These are phyloP conservation scores for Mortierella polycephala DNA, from an alignment of 371 early-diverging fungal genomes.

Conservation along the genomic window DNA sequence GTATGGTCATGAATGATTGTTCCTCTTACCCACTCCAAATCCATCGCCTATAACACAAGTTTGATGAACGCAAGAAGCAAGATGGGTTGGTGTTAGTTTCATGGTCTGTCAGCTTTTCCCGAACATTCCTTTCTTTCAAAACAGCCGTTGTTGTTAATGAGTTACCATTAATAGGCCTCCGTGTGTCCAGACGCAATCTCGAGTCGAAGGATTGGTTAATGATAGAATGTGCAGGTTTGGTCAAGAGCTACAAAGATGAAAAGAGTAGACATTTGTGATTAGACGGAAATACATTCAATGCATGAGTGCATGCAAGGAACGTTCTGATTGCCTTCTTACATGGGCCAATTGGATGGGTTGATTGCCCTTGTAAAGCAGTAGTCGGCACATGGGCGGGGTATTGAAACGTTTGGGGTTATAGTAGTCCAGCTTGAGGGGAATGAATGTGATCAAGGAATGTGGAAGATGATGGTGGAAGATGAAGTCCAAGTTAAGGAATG, in stretches of 20 bases:
- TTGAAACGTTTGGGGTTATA: conserved; percentile 28
- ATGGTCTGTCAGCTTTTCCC: too few relatives aligned
- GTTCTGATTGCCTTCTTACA: conserved; percentile 36
- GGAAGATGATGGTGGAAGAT: background rate
- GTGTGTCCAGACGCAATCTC: conserved; percentile 73
- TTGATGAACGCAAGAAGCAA: conserved; percentile 4
- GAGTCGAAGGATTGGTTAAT: conserved; percentile 88
- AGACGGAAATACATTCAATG: background rate
- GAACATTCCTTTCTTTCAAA: background rate
- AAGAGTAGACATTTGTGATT: background rate
- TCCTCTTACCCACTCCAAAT: conserved; percentile 79
- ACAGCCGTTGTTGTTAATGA: background rate
- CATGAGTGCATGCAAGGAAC: background rate
- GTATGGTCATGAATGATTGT: background rate
- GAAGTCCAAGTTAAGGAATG: too few relatives aligned
- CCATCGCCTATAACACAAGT: conserved; percentile 71
- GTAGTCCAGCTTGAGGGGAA: conserved; percentile 43
- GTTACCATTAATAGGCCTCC: conserved; percentile 81
- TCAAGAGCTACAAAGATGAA: conserved; percentile 37
- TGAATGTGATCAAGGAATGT: background rate
- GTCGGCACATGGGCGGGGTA: conserved; percentile 73
- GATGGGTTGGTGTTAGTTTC: background rate
- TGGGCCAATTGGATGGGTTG: conserved; percentile 80
- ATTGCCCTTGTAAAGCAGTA: conserved; percentile 80
- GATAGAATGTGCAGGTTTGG: conserved; percentile 74